Conservation (phyloP, 2,329 filamentous ascomycete species). For the Ceratocystis harringtonii region DNA sequence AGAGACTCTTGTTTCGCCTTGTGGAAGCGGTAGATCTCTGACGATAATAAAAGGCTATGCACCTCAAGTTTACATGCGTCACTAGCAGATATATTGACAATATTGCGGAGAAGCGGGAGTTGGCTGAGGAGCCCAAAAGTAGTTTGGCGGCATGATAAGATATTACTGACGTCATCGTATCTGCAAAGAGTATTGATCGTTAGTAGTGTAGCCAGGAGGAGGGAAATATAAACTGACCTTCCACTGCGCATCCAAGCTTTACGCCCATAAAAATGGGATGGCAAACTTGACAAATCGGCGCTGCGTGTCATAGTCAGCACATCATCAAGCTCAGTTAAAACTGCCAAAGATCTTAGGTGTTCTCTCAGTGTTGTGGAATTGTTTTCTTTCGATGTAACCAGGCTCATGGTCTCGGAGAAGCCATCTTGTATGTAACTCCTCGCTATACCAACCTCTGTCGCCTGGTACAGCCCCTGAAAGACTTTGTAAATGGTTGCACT, state of each 20-base stretch:
- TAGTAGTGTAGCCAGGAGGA: slow-evolving; percentile 19
- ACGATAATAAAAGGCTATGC: slow-evolving; percentile 59
- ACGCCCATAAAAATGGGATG: slow-evolving; percentile 49
- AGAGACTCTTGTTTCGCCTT: slow-evolving; percentile 74
- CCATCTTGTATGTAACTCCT: slow-evolving; percentile 47
- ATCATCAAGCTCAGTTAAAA: slow-evolving; percentile 70
- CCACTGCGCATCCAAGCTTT: slow-evolving; percentile 70
- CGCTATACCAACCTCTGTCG: slow-evolving; percentile 40
- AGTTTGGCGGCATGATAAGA: slow-evolving; percentile 71
- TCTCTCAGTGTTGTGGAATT: slow-evolving; percentile 39
- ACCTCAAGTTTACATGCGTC: slow-evolving; percentile 59
- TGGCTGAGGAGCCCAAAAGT: slow-evolving; percentile 66
- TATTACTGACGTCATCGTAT: slow-evolving; percentile 62
- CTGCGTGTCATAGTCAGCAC: slow-evolving; percentile 46
- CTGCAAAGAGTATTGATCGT: slow-evolving; percentile 26
- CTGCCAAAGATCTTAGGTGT: slow-evolving; percentile 49
- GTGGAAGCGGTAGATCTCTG: slow-evolving; percentile 63
- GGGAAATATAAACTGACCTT: slow-evolving; percentile 38
- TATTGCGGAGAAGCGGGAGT: slow-evolving; percentile 46
- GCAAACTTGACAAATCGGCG: slow-evolving; percentile 44
- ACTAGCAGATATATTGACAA: slow-evolving; percentile 44
- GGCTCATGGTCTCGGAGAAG: slow-evolving; percentile 44
- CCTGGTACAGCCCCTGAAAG: slow-evolving; percentile 63
- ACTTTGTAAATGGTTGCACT: slow-evolving; percentile 61
- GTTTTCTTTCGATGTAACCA: slow-evolving; percentile 34